Evolutionary conservation across 768 basidiomycete genomes (phyloP).

Genomic region (Coprinellus aureogranulatus): DNA sequence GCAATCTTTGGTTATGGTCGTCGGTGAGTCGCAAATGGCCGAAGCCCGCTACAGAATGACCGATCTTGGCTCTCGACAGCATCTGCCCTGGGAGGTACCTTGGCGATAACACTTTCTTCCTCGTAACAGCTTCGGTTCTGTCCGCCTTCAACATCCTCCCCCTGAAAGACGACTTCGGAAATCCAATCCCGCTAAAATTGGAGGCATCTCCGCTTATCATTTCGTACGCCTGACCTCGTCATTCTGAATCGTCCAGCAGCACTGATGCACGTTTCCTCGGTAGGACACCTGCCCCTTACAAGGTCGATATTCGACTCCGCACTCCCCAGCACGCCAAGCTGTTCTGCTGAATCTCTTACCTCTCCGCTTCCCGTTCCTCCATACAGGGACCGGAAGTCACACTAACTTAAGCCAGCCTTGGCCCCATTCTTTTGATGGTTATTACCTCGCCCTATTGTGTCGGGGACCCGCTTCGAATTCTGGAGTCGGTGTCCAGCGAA

Average conservation of each 20-base stretch:
- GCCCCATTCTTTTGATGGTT: no score
- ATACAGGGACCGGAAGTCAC: no score
- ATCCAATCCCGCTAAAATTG: constrained; percentile 1
- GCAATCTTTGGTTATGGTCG: constrained; percentile 32
- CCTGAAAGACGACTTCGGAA: constrained; percentile 4
- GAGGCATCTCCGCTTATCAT: constrained; percentile 1
- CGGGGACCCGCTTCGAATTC: no score
- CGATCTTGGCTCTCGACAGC: not conserved
- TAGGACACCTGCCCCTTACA: not conserved
- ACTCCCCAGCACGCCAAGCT: not conserved
- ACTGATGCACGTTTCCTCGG: not conserved
- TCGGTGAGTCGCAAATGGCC: constrained; percentile 15
- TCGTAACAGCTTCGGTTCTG: constrained; percentile 9
- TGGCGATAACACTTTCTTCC: not conserved
- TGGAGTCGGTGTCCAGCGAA: no score
- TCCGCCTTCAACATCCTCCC: constrained; percentile 15
- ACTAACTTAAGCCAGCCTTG: no score
- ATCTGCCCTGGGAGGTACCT: constrained; percentile 11
- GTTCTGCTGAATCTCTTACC: no score
- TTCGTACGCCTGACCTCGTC: constrained; percentile 4
- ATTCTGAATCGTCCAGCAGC: not conserved
- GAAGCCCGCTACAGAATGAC: not conserved
- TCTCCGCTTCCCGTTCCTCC: no score
- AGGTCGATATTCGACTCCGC: not conserved
- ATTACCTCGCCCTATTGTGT: no score